A percentile compares a stretch with the other conserved stretches of the same genome.
Conservation (phyloP, 75 land plant genomes). For the Azolla pinnata region DNA sequence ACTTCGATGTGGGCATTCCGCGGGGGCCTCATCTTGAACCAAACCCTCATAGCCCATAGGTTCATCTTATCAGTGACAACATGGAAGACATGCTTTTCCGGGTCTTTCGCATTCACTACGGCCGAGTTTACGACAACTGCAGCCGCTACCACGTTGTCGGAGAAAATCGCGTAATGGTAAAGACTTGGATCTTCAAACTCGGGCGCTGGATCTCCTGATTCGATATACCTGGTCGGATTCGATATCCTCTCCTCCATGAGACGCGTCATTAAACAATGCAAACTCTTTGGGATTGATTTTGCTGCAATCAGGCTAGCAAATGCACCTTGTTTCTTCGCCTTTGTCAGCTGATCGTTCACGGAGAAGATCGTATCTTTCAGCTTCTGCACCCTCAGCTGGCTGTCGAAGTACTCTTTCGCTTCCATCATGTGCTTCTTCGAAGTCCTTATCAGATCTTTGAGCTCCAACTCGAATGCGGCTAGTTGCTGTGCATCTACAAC, state of each 20-base stretch:
- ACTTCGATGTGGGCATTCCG: slow-evolving; percentile 55
- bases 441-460: slow-evolving; percentile 54
- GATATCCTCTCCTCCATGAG: slow-evolving; percentile 63
- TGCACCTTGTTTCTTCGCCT: slow-evolving; percentile 63
- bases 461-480: slow-evolving; percentile 73
- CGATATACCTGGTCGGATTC: slow-evolving; percentile 48
- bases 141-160: slow-evolving; percentile 77
- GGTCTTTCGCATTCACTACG: slow-evolving; percentile 50
- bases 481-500: slow-evolving; percentile 50
- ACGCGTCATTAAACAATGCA: slow-evolving; percentile 84
- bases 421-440: slow-evolving; percentile 45
- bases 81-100: slow-evolving; percentile 68
- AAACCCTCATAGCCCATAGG: slow-evolving; percentile 64
- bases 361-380: slow-evolving; percentile 79
- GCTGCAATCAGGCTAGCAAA: slow-evolving; percentile 73
- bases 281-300: slow-evolving; percentile 72
- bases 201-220: slow-evolving; percentile 23
- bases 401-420: slow-evolving; percentile 73
- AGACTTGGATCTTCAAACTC: slow-evolving; percentile 58
- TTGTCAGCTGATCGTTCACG: slow-evolving; percentile 61
- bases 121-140: slow-evolving; percentile 72
- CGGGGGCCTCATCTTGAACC: slow-evolving; percentile 55
- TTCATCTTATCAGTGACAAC: slow-evolving; percentile 74
- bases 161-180: slow-evolving; percentile 76
- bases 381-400: slow-evolving; percentile 90